Percentiles rank a stretch among this genome's conserved stretches.
These are phyloP conservation scores for Lenwebbia sp. DNA, from an alignment of 345 rosid species.

Conservation along the genomic window DNA sequence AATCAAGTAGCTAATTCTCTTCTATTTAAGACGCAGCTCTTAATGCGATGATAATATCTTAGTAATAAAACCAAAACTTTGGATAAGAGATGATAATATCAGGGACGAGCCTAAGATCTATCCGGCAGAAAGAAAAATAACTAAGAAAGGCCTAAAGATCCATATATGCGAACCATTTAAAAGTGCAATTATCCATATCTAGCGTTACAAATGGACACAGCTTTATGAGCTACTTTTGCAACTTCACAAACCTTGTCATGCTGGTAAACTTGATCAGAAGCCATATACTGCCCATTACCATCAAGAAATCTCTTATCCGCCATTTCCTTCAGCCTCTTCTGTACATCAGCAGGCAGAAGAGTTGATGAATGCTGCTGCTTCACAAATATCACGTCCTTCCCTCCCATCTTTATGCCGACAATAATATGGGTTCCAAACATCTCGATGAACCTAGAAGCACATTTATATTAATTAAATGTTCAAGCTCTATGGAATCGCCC, in stretches of 20 bases:
- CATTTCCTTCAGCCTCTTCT: slow-evolving; percentile 65
- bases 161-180: neutral
- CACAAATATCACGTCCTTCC: slow-evolving; percentile 79
- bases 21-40: neutral
- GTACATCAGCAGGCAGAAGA: slow-evolving; percentile 68
- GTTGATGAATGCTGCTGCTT: slow-evolving; percentile 77
- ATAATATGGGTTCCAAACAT: slow-evolving; percentile 79
- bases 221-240: neutral
- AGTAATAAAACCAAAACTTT: neutral
- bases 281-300: slow-evolving; percentile 27
- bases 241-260: slow-evolving; percentile 5
- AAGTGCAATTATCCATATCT: neutral
- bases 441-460: slow-evolving; percentile 63
- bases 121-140: neutral
- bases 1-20: neutral
- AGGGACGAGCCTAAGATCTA: neutral
- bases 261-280: slow-evolving; percentile 7
- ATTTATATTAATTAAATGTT: neutral
- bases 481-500: neutral
- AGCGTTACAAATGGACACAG: neutral
- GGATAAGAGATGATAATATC: neutral
- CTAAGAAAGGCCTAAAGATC: neutral
- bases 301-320: slow-evolving; percentile 81
- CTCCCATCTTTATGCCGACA: slow-evolving; percentile 93
- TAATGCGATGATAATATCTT: neutral